Percentiles rank a stretch among this genome's conserved stretches.
These are phyloP conservation scores for Solanum corneliomulleri DNA, from an alignment of 257 asterid species.

Conservation along the genomic window DNA sequence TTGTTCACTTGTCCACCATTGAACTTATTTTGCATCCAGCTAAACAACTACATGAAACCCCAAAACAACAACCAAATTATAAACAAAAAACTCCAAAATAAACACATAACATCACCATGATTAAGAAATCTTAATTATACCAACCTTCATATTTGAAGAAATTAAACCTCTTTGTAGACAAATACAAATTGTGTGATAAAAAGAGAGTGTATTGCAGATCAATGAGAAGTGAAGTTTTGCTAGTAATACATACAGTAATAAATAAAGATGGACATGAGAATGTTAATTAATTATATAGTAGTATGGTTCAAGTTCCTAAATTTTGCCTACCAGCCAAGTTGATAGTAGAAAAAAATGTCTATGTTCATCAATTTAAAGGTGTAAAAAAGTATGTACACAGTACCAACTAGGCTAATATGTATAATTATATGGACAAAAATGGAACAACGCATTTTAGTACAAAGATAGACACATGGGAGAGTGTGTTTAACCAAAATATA, in stretches of 20 bases:
- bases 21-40: constrained; percentile 30
- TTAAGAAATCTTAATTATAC: not conserved
- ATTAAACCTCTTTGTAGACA: not conserved
- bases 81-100: not conserved
- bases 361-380: not conserved
- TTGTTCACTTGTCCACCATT: constrained; percentile 17
- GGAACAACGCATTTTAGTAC: not conserved
- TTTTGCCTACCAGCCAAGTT: not conserved
- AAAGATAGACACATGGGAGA: constrained; percentile 9
- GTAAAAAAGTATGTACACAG: not conserved
- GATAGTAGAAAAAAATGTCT: not conserved
- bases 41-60: constrained; percentile 22
- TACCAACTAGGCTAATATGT: not conserved
- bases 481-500: not conserved
- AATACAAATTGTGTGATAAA: not conserved
- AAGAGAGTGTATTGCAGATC: constrained; percentile 15
- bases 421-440: not conserved
- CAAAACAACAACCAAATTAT: not conserved
- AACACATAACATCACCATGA: not conserved
- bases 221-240: constrained; percentile 44
- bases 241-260: not conserved
- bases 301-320: constrained; percentile 23
- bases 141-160: constrained; percentile 40
- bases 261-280: not conserved
- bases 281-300: no score